These are phyloP conservation scores for Pinus albicaulis DNA, from an alignment of 75 land plant species.

Conservation along the genomic window DNA sequence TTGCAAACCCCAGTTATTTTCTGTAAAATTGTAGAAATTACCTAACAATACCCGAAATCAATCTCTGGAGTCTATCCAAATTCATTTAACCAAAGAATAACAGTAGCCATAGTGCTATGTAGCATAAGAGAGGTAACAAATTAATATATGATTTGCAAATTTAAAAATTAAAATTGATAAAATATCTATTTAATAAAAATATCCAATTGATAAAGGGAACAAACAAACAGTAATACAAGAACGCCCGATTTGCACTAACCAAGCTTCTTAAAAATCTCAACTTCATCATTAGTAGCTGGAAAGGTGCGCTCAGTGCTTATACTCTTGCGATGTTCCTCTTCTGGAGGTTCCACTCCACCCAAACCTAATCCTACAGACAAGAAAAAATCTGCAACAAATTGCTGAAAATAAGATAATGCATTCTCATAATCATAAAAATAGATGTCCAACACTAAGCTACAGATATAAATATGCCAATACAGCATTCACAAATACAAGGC, in stretches of 20 bases:
- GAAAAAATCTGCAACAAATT: constrained; percentile 64
- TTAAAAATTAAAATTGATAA: background rate
- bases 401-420: constrained; percentile 2
- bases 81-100: background rate
- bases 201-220: background rate
- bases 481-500: no score
- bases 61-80: no score
- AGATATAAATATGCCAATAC: no score
- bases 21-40: background rate
- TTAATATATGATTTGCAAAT: background rate
- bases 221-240: background rate
- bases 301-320: constrained; percentile 88
- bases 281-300: constrained; percentile 47
- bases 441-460: no score
- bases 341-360: constrained; percentile 65
- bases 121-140: background rate
- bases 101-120: background rate
- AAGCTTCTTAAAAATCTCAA: constrained; percentile 53
- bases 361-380: constrained; percentile 82
- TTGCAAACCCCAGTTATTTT: background rate
- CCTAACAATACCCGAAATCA: background rate
- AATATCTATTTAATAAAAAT: background rate
- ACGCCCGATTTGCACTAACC: constrained; percentile 27
- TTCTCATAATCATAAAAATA: no score
- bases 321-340: constrained; percentile 61